phyloP scores from a whole-genome alignment of 2,329 filamentous ascomycete genomes.

The Ophiostoma pallidulum region DNA sequence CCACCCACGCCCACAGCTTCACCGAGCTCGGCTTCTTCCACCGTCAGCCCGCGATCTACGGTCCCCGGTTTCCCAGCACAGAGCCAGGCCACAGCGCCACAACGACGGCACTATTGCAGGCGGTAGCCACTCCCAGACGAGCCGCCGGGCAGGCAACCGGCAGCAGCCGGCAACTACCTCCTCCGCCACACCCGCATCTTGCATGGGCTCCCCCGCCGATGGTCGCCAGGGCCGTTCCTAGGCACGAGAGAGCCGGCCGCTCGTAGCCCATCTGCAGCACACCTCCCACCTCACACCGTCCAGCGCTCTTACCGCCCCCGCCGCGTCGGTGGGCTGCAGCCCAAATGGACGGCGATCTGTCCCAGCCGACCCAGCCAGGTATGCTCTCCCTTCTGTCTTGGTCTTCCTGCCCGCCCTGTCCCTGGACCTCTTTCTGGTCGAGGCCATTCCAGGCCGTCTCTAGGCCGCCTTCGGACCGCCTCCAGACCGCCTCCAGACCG shows the following conservation, averaged over 20 bases:
- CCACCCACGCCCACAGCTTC: no score
- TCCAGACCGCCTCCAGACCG: no score
- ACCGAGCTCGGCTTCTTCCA: no score
- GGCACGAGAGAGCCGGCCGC: slow-evolving; percentile 5
- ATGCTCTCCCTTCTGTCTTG: neutral
- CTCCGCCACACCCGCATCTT: neutral
- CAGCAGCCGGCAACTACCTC: neutral
- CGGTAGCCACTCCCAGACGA: neutral
- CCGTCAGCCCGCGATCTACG: no score
- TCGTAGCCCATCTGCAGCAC: no score
- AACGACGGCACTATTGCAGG: neutral
- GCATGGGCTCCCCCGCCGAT: slow-evolving; percentile 4
- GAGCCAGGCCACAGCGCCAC: neutral
- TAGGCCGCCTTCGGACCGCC: no score
- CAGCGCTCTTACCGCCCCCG: no score
- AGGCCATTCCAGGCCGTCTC: no score
- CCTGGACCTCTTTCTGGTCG: no score
- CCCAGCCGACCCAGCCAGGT: slow-evolving; percentile 18
- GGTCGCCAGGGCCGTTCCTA: slow-evolving; percentile 3
- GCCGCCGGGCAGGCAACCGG: neutral
- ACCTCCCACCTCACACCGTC: no score
- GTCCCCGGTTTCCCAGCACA: no score
- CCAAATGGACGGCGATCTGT: slow-evolving; percentile 16
- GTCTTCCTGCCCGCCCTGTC: neutral
- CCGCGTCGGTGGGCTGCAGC: slow-evolving; percentile 1